Evolutionary conservation across 176 grass and related monocot species (phyloP), one percentile per base, ranked within the genome.

Genomic region (Echinochloa phyllopogon): DNA sequence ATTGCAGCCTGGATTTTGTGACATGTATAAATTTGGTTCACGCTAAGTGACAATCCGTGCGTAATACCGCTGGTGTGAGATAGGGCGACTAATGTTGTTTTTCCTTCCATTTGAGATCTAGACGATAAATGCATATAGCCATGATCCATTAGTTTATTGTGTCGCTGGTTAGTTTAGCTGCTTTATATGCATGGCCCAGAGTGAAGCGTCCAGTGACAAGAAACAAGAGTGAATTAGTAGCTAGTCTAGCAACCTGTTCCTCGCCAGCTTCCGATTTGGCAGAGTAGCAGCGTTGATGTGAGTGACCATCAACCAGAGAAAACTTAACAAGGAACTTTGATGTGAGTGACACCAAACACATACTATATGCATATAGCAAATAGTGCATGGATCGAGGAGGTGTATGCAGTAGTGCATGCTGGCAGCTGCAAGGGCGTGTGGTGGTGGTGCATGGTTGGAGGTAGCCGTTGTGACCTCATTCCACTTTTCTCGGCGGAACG

Each of bases 391-490:
- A 82, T 36, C 48, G 27, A 69, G 57, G 37, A 66, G 21, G 21
- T n/a, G 47, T 64, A 6, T 6, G 18, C 4, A 15, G 29, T 33
- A 33, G 29, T 16, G 33, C 33, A 21, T 61, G 10, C 29, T 33
- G 29, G 29, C 29, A 33, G 29, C 29, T 2, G 20, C 15, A 14
- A 37, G 39, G 5, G 67, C 7, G 12, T 52, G 21, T 3, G 27
- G 3, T 33, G 1, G 37, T 43, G 21, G 43, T 72, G 44, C 43
- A 14, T 44, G 66, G 42, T 20, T 25, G 8, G 62, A 84, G 83
- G 12, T 91, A 91, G 85, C 85, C 84, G 85, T 91, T 91, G 89
- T 10, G 69, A 52, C 50, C 80, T 83, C 60, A 84, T 37, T 74
- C 80, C 75, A 45, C 42, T 75, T 87, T 90, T 75, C 75, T 90